Evolutionary conservation across 163 green algal genomes (phyloP).

Genomic region (Picocystis sp.): DNA sequence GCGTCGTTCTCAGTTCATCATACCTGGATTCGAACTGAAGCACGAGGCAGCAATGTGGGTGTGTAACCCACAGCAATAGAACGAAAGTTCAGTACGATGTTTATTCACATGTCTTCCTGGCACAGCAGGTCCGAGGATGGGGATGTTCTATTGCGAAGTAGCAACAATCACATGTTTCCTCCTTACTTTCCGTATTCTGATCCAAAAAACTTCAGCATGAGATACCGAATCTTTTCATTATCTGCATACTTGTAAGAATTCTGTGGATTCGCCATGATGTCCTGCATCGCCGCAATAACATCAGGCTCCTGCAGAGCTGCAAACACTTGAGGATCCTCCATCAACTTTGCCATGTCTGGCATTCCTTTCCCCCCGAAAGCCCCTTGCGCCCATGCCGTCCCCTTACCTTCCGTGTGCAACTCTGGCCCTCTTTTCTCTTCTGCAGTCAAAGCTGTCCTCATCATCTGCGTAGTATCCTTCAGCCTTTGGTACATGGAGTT

Average conservation of each 20-base stretch:
- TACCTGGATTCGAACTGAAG: too few species aligned
- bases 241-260: conserved; percentile 2
- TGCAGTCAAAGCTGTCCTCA: not conserved
- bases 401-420: not conserved
- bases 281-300: conserved; percentile 3
- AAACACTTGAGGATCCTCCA: conserved; percentile 4
- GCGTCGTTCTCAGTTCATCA: too few species aligned
- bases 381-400: conserved; percentile 1
- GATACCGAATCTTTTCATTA: conserved; percentile 5
- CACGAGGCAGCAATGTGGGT: too few species aligned
- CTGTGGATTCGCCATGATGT: conserved; percentile 5
- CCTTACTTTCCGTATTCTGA: too few species aligned
- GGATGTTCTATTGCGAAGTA: too few species aligned
- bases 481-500: conserved; percentile 5
- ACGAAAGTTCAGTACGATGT: too few species aligned
- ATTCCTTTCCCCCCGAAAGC: not conserved
- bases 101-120: too few species aligned
- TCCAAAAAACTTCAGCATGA: too few species aligned
- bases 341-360: conserved; percentile 7
- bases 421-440: conserved; percentile 1
- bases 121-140: too few species aligned
- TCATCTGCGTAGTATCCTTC: not conserved
- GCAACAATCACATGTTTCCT: too few species aligned
- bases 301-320: conserved; percentile 1
- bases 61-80: too few species aligned